Conservation (phyloP, 2,329 filamentous ascomycete genomes). For the Cercospora citrullina region DNA sequence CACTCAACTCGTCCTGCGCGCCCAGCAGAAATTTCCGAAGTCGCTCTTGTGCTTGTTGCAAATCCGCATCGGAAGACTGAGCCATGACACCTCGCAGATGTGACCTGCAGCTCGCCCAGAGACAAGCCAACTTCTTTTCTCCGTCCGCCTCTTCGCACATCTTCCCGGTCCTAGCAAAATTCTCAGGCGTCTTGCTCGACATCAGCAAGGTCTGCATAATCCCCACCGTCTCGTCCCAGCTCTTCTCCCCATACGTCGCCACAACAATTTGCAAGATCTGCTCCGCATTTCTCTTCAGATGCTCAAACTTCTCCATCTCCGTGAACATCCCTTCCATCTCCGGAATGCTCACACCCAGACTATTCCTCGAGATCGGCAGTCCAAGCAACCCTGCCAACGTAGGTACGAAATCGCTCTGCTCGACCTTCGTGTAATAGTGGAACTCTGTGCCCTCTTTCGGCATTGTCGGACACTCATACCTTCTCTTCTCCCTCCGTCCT, state of each 20-base stretch:
- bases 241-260: conserved; percentile 61
- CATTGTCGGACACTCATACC: conserved; percentile 54
- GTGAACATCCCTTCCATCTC: conserved; percentile 77
- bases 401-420: conserved; percentile 91
- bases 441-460: conserved; percentile 65
- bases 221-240: conserved; percentile 20
- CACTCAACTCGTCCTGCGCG: conserved; percentile 79
- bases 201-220: not conserved
- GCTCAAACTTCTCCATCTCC: conserved; percentile 50
- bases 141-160: conserved; percentile 25
- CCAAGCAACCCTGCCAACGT: conserved; percentile 84
- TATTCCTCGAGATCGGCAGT: conserved; percentile 86
- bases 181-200: conserved; percentile 1
- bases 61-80: not conserved
- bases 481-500: conserved; percentile 6
- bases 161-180: conserved; percentile 7
- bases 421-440: conserved; percentile 78
- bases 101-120: conserved; percentile 25
- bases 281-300: conserved; percentile 74
- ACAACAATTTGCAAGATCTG: conserved; percentile 78
- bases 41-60: not conserved
- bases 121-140: conserved; percentile 29
- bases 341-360: conserved; percentile 79
- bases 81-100: conserved; percentile 30
- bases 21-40: conserved; percentile 60